Conservation (phyloP, 495 filamentous ascomycete genomes). For the Trichoderma virens region DNA sequence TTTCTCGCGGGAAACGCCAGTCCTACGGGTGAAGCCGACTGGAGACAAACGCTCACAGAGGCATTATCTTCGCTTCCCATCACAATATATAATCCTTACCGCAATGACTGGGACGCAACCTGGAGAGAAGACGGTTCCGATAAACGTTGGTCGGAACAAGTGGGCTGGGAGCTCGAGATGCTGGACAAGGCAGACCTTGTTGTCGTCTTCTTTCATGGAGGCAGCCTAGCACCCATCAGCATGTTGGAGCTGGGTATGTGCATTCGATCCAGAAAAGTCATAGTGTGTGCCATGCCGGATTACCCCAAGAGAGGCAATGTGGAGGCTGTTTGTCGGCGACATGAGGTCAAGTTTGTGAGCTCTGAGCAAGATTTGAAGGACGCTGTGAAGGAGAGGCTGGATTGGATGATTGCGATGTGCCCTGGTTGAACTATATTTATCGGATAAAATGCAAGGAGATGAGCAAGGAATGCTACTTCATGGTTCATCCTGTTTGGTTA, state of each 20-base stretch:
- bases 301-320: slow-evolving; percentile 10
- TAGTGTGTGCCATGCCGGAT: slow-evolving; percentile 4
- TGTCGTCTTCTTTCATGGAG: slow-evolving; percentile 46
- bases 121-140: slow-evolving; percentile 40
- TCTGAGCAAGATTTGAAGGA: background rate
- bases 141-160: slow-evolving; percentile 42
- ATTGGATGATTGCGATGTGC: background rate
- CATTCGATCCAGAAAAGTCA: slow-evolving; percentile 16
- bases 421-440: no score
- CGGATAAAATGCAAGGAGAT: no score
- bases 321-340: slow-evolving; percentile 2
- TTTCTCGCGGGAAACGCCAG: slow-evolving; percentile 40
- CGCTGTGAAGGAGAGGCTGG: background rate
- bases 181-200: slow-evolving; percentile 45
- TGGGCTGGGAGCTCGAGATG: slow-evolving; percentile 52
- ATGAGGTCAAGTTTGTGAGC: background rate
- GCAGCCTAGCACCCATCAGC: slow-evolving; percentile 38
- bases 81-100: slow-evolving; percentile 52
- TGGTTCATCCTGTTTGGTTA: no score
- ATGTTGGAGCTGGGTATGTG: slow-evolving; percentile 42
- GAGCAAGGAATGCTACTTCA: no score
- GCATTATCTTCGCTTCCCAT: slow-evolving; percentile 36
- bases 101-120: slow-evolving; percentile 45
- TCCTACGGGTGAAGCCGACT: slow-evolving; percentile 23
- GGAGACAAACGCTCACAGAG: slow-evolving; percentile 30